Percentiles rank a stretch among this genome's conserved stretches.
phyloP scores from a whole-genome alignment of 2,329 filamentous ascomycete species.

The Sporothrix phasma region DNA sequence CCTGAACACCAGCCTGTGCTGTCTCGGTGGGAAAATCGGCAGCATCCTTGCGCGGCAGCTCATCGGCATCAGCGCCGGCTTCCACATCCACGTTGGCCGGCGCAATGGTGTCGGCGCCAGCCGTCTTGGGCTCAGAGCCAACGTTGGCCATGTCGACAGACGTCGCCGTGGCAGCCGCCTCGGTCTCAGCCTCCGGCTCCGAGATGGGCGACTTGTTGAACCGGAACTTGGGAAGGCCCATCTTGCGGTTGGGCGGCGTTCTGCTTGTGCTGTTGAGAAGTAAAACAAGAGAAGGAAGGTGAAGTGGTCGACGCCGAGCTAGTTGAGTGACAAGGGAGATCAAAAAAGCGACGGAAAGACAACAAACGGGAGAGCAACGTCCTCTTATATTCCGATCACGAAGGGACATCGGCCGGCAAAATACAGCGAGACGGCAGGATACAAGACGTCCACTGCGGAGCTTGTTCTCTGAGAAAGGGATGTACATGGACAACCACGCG shows the following conservation, averaged over 20 bases:
- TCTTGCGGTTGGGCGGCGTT: background rate
- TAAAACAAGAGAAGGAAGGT: background rate
- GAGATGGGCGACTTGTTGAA: conserved; percentile 3
- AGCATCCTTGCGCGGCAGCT: conserved; percentile 1
- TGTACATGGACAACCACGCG: background rate
- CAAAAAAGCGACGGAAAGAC: background rate
- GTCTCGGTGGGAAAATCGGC: conserved; percentile 4
- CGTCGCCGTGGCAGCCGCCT: background rate
- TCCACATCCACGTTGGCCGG: background rate
- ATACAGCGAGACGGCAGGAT: background rate
- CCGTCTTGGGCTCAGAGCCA: background rate
- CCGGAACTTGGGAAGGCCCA: conserved; percentile 11
- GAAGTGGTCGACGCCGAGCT: background rate
- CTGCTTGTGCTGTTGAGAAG: background rate
- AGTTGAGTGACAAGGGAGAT: background rate
- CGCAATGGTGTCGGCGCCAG: background rate
- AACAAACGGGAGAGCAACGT: background rate
- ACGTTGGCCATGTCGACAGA: background rate
- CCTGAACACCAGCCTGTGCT: conserved; percentile 36
- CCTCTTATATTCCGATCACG: background rate
- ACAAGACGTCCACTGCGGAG: too few relatives aligned
- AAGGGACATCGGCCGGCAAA: too few relatives aligned
- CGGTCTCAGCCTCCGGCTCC: background rate
- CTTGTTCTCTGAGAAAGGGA: background rate
- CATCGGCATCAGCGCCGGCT: background rate